These are phyloP conservation scores for Ganoderma resinaceum DNA, from an alignment of 1,284 basidiomycete species.

Conservation along the genomic window DNA sequence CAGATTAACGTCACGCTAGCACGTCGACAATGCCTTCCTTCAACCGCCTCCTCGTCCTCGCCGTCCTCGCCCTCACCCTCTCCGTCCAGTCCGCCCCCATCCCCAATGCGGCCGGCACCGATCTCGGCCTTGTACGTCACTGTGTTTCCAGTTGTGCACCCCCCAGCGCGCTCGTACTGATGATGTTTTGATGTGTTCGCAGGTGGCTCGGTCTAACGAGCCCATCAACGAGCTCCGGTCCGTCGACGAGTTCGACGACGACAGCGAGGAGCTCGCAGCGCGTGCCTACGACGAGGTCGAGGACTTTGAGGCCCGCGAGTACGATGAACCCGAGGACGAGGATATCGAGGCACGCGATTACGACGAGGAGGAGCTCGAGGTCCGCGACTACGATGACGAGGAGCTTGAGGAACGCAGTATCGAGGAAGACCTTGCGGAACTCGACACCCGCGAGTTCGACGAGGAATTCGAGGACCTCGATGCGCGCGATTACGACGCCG, in stretches of 20 bases:
- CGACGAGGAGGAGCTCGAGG: background rate
- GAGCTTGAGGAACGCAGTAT: background rate
- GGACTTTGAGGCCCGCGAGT: background rate
- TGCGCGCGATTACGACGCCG: background rate
- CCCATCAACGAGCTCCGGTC: background rate
- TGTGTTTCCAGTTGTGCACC: too few relatives aligned
- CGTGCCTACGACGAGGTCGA: background rate
- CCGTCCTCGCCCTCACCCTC: background rate
- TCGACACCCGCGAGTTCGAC: background rate
- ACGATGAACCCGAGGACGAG: background rate
- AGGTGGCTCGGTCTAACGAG: background rate
- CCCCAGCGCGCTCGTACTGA: background rate
- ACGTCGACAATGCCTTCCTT: slow-evolving; percentile 1
- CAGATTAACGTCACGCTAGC: slow-evolving; percentile 1
- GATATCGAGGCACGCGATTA: background rate
- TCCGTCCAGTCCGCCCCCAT: background rate
- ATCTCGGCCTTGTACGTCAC: background rate
- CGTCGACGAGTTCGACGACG: background rate
- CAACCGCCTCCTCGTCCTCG: slow-evolving; percentile 1
- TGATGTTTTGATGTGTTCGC: background rate
- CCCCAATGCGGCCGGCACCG: background rate
- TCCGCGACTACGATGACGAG: background rate
- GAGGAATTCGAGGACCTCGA: background rate
- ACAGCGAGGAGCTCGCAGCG: background rate
- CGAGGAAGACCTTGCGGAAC: background rate